Percentiles rank a stretch among this genome's conserved stretches.
phyloP scores from a whole-genome alignment of 495 filamentous ascomycete genomes.

The Neurospora sp. region DNA sequence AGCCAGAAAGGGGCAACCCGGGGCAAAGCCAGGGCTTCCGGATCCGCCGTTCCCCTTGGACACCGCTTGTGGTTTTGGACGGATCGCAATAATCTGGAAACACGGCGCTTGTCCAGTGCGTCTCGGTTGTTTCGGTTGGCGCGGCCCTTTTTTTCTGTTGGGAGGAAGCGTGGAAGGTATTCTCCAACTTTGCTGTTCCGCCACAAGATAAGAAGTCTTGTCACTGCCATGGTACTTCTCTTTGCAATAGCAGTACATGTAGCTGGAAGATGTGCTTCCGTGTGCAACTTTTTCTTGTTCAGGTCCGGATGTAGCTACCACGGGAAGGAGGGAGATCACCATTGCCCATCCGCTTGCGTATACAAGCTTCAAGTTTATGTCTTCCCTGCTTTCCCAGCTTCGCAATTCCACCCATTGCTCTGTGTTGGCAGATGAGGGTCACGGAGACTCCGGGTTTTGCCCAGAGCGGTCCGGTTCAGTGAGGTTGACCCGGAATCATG shows the following conservation, averaged over 20 bases:
- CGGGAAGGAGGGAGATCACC: constrained; percentile 3
- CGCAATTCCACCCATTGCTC: neutral
- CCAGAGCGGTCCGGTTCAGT: neutral
- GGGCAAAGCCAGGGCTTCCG: neutral
- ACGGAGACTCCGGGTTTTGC: neutral
- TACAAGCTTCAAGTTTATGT: neutral
- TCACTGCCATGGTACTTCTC: constrained; percentile 3
- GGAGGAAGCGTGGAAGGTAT: neutral
- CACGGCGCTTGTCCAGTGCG: neutral
- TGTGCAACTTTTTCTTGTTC: neutral
- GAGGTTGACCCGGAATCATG: neutral
- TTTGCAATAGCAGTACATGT: constrained; percentile 2
- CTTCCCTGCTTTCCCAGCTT: neutral
- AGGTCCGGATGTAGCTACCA: constrained; percentile 8
- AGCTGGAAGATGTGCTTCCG: constrained; percentile 1
- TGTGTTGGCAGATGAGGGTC: neutral
- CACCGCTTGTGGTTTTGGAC: neutral
- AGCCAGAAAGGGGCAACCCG: neutral
- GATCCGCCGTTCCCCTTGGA: neutral
- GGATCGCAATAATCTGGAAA: neutral
- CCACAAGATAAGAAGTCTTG: constrained; percentile 1
- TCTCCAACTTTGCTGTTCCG: neutral
- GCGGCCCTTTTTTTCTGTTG: neutral
- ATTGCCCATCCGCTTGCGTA: neutral
- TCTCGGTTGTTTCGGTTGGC: neutral